A percentile compares a stretch with the other conserved stretches of the same genome.
Evolutionary conservation across 2,329 filamentous ascomycete species (phyloP).

Genomic region (Sporothrix globosa): DNA sequence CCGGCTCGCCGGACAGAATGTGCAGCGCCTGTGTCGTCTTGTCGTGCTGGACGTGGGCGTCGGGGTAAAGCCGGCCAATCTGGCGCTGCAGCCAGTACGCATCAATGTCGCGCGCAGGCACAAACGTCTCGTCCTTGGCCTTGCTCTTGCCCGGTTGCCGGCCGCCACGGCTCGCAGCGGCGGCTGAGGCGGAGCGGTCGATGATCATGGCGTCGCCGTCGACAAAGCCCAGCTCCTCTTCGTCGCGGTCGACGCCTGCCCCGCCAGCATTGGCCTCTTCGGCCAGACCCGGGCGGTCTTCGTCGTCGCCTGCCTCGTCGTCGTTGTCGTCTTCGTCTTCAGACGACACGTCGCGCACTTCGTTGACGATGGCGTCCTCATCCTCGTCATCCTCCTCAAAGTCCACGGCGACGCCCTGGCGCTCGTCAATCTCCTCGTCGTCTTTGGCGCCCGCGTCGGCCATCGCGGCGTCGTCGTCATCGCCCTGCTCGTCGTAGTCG

Average conservation of each 20-base stretch:
- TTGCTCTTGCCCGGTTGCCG: constrained; percentile 52
- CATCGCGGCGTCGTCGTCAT: constrained; percentile 86
- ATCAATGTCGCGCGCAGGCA: constrained; percentile 88
- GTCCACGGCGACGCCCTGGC: constrained; percentile 94
- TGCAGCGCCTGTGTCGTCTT: constrained; percentile 85
- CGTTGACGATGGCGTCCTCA: constrained; percentile 74
- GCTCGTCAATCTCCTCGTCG: constrained; percentile 82
- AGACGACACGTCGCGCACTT: constrained; percentile 85
- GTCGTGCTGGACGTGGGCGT: constrained; percentile 90
- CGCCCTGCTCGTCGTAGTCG: constrained; percentile 94
- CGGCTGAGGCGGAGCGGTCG: constrained; percentile 59
- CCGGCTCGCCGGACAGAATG: constrained; percentile 76
- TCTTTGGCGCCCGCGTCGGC: constrained; percentile 62
- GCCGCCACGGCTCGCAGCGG: constrained; percentile 54
- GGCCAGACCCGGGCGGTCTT: constrained; percentile 60
- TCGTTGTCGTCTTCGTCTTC: constrained; percentile 80
- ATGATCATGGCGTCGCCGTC: constrained; percentile 81
- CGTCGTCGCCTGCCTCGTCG: constrained; percentile 55
- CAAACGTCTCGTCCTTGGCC: constrained; percentile 60
- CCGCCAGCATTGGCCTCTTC: constrained; percentile 57
- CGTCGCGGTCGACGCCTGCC: constrained; percentile 52
- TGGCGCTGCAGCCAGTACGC: constrained; percentile 96
- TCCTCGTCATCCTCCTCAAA: constrained; percentile 92
- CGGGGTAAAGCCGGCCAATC: constrained; percentile 83
- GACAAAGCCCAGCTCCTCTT: constrained; percentile 55